These are phyloP conservation scores for Amanita exitialis DNA, from an alignment of 768 basidiomycete species.

Conservation along the genomic window DNA sequence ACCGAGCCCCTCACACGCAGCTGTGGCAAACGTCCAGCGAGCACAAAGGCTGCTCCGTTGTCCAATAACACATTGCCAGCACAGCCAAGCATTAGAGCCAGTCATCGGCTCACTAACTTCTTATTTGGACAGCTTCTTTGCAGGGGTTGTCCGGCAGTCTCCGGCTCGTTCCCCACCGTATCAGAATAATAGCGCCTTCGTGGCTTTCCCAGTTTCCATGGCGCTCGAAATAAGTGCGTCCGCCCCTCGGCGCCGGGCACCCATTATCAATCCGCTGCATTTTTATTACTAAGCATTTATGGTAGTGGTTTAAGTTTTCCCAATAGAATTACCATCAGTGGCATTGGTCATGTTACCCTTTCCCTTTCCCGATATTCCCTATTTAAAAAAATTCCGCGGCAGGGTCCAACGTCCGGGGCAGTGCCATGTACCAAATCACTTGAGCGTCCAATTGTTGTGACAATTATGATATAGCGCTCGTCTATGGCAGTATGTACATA, in stretches of 20 bases:
- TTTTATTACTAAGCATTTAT: not conserved
- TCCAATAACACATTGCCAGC: not conserved
- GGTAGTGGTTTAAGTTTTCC: not conserved
- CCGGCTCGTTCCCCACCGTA: not conserved
- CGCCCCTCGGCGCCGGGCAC: not conserved
- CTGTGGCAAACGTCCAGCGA: not conserved
- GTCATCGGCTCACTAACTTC: not conserved
- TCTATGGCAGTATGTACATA: not conserved
- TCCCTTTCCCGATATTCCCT: not conserved
- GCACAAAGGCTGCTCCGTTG: not conserved
- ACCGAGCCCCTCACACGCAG: not conserved
- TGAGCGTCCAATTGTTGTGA: no score
- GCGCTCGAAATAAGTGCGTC: not conserved
- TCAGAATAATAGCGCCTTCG: not conserved
- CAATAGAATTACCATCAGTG: not conserved
- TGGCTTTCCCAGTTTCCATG: conserved; percentile 1
- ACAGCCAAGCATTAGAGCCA: not conserved
- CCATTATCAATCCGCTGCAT: not conserved
- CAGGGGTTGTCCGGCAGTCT: not conserved
- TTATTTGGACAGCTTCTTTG: not conserved
- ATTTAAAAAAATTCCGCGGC: not conserved
- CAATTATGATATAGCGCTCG: not conserved
- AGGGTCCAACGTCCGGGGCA: not conserved
- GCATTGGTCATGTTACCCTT: not conserved
- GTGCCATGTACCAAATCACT: not conserved